phyloP scores from a whole-genome alignment of 2,329 filamentous ascomycete species.

The Xylaria sp. region DNA sequence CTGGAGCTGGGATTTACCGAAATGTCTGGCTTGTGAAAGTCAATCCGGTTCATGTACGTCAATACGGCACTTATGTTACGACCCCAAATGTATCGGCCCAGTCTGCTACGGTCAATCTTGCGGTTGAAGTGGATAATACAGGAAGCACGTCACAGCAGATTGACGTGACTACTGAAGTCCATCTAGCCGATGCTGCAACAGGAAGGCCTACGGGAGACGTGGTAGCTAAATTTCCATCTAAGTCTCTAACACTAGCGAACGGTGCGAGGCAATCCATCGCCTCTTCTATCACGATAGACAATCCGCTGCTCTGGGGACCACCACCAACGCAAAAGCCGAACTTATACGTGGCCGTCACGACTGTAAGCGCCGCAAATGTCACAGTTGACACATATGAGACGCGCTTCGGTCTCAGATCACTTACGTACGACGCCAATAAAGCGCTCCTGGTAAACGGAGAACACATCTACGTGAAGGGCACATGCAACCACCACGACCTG shows the following conservation, averaged over 20 bases:
- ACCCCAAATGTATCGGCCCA: constrained; percentile 57
- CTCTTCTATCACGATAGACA: constrained; percentile 50
- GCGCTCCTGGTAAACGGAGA: constrained; percentile 61
- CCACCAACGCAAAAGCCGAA: constrained; percentile 58
- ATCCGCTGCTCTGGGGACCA: constrained; percentile 62
- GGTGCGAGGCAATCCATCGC: constrained; percentile 51
- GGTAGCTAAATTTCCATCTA: constrained; percentile 52
- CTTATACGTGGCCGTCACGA: constrained; percentile 60
- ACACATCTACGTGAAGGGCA: constrained; percentile 57
- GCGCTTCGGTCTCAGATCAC: constrained; percentile 60
- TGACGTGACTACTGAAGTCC: constrained; percentile 55
- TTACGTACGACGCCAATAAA: constrained; percentile 54
- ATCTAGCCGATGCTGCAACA: constrained; percentile 51
- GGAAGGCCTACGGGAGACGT: constrained; percentile 46
- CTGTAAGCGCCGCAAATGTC: constrained; percentile 45
- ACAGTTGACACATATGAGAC: constrained; percentile 60
- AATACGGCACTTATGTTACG: constrained; percentile 62
- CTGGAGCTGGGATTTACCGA: constrained; percentile 64
- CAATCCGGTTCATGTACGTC: constrained; percentile 58
- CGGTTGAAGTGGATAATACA: constrained; percentile 60
- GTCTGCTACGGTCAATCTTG: constrained; percentile 58
- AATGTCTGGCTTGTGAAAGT: constrained; percentile 66
- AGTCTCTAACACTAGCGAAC: constrained; percentile 46
- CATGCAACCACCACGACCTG: constrained; percentile 63
- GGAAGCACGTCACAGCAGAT: constrained; percentile 49